A percentile compares a stretch with the other conserved stretches of the same genome.
These are phyloP conservation scores for Candida maris DNA, from an alignment of 805 yeast species.

Conservation along the genomic window DNA sequence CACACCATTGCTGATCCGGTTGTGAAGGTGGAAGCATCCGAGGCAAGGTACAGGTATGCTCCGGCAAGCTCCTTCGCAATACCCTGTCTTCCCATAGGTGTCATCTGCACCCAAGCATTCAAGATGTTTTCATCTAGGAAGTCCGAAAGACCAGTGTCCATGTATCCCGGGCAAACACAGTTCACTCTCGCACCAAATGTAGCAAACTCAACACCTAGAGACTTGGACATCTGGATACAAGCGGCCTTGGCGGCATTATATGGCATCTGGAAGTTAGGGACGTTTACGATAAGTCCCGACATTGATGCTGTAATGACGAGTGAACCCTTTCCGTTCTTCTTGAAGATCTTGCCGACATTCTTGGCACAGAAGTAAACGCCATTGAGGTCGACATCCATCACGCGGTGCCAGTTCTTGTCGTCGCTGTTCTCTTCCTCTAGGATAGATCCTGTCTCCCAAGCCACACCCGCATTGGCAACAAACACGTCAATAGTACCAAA, in stretches of 20 bases:
- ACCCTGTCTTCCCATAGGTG: constrained; percentile 52
- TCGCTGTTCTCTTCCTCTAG: constrained; percentile 33
- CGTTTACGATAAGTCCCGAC: constrained; percentile 53
- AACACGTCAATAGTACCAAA: constrained; percentile 40
- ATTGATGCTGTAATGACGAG: constrained; percentile 52
- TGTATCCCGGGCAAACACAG: constrained; percentile 51
- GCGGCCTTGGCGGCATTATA: constrained; percentile 51
- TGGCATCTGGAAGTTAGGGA: constrained; percentile 50
- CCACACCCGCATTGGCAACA: constrained; percentile 42
- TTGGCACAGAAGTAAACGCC: constrained; percentile 54
- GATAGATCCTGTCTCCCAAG: constrained; percentile 33
- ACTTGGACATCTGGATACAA: constrained; percentile 45
- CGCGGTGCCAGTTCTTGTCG: constrained; percentile 35
- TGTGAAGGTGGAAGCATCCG: constrained; percentile 49
- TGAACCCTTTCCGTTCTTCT: constrained; percentile 45
- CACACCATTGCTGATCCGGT: constrained; percentile 50
- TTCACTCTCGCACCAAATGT: constrained; percentile 47
- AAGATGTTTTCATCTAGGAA: constrained; percentile 27
- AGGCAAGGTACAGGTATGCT: constrained; percentile 48
- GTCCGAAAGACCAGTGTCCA: constrained; percentile 43
- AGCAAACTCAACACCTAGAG: constrained; percentile 48
- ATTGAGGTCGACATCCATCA: constrained; percentile 47
- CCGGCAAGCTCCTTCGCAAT: constrained; percentile 49
- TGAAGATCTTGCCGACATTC: constrained; percentile 46
- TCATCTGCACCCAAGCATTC: constrained; percentile 29